A percentile compares a stretch with the other conserved stretches of the same genome.
These are phyloP conservation scores for Ajuga chamaepitys DNA, from an alignment of 257 asterid species.

Conservation along the genomic window DNA sequence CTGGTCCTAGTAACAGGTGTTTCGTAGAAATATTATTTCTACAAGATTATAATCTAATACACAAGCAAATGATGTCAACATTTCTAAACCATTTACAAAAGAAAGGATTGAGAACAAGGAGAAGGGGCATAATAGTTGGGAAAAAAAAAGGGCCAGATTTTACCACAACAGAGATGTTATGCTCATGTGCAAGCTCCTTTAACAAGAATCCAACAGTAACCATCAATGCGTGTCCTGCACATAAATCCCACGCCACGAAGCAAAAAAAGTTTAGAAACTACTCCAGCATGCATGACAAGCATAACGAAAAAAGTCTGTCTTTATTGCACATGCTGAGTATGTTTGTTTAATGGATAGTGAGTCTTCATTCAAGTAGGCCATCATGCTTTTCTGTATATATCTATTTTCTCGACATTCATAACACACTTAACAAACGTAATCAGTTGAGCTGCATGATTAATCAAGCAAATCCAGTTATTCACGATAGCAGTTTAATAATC, in stretches of 20 bases:
- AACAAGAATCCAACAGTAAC: conserved; percentile 58
- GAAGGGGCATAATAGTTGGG: not conserved
- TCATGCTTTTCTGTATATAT: not conserved
- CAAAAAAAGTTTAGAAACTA: conserved; percentile 13
- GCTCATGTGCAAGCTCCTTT: conserved; percentile 75
- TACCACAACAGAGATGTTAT: conserved; percentile 64
- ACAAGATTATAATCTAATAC: not conserved
- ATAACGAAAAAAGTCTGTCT: not conserved
- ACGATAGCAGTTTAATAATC: not conserved
- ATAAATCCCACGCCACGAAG: conserved; percentile 9
- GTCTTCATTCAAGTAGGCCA: not conserved
- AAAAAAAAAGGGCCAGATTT: conserved; percentile 8
- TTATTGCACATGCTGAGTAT: too few species aligned
- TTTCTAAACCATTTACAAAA: not conserved
- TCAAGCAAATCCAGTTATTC: not conserved
- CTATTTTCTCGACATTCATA: not conserved
- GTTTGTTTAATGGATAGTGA: too few species aligned
- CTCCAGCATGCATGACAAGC: not conserved
- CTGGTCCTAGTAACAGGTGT: not conserved
- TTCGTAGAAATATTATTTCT: not conserved
- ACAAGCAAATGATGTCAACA: not conserved
- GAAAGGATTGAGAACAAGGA: not conserved
- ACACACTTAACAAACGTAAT: not conserved
- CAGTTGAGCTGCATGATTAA: not conserved
- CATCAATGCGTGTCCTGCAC: conserved; percentile 74